Evolutionary conservation across 2,329 filamentous ascomycete genomes (phyloP).

Genomic region (Achaetomium macrosporum): DNA sequence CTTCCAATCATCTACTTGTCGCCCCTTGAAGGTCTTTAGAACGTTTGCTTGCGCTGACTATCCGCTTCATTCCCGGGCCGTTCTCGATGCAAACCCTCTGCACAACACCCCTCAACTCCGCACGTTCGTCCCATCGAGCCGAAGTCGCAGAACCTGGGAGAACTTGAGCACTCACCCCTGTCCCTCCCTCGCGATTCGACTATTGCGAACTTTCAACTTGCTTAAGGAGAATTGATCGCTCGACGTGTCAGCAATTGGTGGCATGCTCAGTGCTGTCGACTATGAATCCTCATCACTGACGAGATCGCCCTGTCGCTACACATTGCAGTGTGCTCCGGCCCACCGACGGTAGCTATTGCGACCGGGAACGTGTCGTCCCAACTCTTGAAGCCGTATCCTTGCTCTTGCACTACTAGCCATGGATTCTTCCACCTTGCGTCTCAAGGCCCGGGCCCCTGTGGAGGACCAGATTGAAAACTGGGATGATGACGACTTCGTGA

Average conservation of each 20-base stretch:
- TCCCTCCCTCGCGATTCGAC: background rate
- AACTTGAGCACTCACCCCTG: constrained; percentile 4
- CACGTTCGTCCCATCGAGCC: constrained; percentile 7
- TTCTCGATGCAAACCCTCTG: constrained; percentile 8
- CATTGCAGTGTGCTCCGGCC: constrained; percentile 12
- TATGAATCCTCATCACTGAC: constrained; percentile 32
- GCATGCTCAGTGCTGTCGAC: constrained; percentile 24
- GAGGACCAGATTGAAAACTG: constrained; percentile 66
- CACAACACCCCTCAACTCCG: constrained; percentile 8
- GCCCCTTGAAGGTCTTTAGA: background rate
- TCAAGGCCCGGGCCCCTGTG: constrained; percentile 49
- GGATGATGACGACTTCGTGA: constrained; percentile 71
- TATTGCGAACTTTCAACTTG: background rate
- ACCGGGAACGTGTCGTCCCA: constrained; percentile 1
- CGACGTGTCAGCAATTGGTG: constrained; percentile 6
- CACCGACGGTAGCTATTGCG: constrained; percentile 8
- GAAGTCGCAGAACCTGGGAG: constrained; percentile 11
- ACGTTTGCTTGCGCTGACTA: background rate
- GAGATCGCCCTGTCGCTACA: constrained; percentile 20
- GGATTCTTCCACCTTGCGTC: constrained; percentile 48
- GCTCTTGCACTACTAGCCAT: constrained; percentile 32
- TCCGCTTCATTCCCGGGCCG: background rate
- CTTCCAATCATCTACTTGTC: constrained; percentile 15
- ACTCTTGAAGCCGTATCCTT: background rate
- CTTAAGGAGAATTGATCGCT: background rate